Percentiles rank a stretch among this genome's conserved stretches.
phyloP scores from a whole-genome alignment of 2,329 filamentous ascomycete genomes.

The Colletotrichum plurivorum region DNA sequence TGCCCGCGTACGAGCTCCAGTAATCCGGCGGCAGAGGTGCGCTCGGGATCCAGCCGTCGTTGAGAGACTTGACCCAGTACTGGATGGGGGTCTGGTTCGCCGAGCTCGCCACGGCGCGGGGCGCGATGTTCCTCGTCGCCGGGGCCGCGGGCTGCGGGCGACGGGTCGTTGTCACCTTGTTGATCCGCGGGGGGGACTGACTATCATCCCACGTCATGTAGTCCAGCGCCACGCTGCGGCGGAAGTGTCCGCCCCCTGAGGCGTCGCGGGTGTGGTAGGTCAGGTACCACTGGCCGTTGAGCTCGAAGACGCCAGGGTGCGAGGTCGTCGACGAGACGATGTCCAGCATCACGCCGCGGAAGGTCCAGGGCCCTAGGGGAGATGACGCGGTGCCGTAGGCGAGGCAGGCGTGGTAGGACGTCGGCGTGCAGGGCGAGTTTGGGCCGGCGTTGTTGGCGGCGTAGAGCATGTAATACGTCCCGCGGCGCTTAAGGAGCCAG shows the following conservation, averaged over 20 bases:
- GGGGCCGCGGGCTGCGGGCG: slow-evolving; percentile 41
- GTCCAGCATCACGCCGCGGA: slow-evolving; percentile 49
- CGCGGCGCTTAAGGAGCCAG: slow-evolving; percentile 52
- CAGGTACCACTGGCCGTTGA: slow-evolving; percentile 49
- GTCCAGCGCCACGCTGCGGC: slow-evolving; percentile 47
- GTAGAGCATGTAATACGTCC: slow-evolving; percentile 56
- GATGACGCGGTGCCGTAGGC: slow-evolving; percentile 52
- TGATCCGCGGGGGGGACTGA: slow-evolving; percentile 46
- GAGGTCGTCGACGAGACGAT: slow-evolving; percentile 55
- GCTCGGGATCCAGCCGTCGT: slow-evolving; percentile 49
- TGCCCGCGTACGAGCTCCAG: slow-evolving; percentile 51
- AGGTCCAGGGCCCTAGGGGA: slow-evolving; percentile 54
- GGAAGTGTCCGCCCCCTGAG: slow-evolving; percentile 50
- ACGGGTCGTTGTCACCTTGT: slow-evolving; percentile 48
- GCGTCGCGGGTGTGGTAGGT: slow-evolving; percentile 55
- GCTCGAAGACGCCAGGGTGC: slow-evolving; percentile 50
- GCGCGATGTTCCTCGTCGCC: slow-evolving; percentile 52
- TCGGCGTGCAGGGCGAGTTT: slow-evolving; percentile 53
- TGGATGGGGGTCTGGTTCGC: slow-evolving; percentile 50
- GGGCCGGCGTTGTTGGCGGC: slow-evolving; percentile 54
- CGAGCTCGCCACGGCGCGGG: slow-evolving; percentile 44
- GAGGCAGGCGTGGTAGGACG: slow-evolving; percentile 55
- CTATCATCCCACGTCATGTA: slow-evolving; percentile 45
- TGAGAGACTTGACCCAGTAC: slow-evolving; percentile 53
- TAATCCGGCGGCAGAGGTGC: slow-evolving; percentile 54